A percentile compares a stretch with the other conserved stretches of the same genome.
Evolutionary conservation across 306 rosid genomes (phyloP).

Genomic region (Pueraria montana): DNA sequence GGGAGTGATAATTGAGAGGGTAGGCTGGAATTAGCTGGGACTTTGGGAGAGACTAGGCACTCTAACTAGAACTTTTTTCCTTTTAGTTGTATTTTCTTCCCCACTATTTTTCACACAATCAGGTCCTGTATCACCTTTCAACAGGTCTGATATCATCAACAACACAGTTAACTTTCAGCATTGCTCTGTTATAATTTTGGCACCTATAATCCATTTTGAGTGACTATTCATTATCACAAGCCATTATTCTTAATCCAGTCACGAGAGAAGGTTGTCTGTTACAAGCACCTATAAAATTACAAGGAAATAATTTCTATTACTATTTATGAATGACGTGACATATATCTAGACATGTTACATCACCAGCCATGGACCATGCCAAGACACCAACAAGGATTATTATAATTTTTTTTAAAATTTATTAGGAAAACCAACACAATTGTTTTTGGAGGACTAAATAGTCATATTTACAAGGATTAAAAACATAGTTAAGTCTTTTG

Average conservation of each 20-base stretch:
- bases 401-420: neutral
- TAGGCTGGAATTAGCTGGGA: neutral
- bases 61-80: neutral
- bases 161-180: neutral
- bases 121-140: neutral
- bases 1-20: neutral
- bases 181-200: neutral
- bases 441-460: neutral
- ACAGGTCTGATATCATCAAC: neutral
- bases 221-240: too few relatives aligned
- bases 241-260: too few relatives aligned
- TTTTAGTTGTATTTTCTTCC: neutral
- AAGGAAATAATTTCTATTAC: neutral
- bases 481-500: neutral
- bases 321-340: neutral
- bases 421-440: neutral
- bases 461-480: neutral
- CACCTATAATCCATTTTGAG: neutral
- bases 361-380: neutral
- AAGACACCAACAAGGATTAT: neutral
- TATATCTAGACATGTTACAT: constrained; percentile 5
- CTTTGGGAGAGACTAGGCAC: neutral
- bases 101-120: neutral
- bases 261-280: too few relatives aligned
- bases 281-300: too few relatives aligned